phyloP scores from a whole-genome alignment of 148 eudicot species.

The Chenopodium formosanum region DNA sequence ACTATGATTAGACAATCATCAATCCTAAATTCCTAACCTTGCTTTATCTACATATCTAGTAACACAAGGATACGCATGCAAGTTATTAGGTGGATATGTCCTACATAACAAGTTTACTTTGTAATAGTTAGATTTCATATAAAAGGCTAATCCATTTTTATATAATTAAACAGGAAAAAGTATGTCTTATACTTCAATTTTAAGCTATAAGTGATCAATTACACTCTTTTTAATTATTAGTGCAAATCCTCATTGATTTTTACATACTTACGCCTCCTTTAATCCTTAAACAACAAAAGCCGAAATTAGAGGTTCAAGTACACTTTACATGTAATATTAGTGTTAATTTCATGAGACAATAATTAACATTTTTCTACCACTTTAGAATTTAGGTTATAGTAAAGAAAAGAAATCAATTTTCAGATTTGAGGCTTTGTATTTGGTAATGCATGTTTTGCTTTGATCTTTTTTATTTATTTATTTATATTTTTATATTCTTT shows the following conservation, averaged over 20 bases:
- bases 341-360: too few relatives aligned
- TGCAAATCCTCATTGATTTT: conserved; percentile 1
- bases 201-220: neutral
- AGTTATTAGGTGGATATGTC: neutral
- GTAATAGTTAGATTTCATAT: neutral
- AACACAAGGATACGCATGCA: neutral
- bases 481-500: too few relatives aligned
- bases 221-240: neutral
- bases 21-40: neutral
- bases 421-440: too few relatives aligned
- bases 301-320: neutral
- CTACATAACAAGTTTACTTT: neutral
- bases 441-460: too few relatives aligned
- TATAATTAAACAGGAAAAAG: neutral
- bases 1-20: neutral
- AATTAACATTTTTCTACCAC: too few relatives aligned
- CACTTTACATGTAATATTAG: neutral
- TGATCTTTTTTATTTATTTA: too few relatives aligned
- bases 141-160: neutral
- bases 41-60: neutral
- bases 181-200: neutral
- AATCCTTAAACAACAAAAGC: neutral
- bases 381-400: too few relatives aligned
- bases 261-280: neutral
- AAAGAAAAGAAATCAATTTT: too few relatives aligned